phyloP scores from a whole-genome alignment of 2,329 filamentous ascomycete genomes.

The Trichoderma aggressivum region DNA sequence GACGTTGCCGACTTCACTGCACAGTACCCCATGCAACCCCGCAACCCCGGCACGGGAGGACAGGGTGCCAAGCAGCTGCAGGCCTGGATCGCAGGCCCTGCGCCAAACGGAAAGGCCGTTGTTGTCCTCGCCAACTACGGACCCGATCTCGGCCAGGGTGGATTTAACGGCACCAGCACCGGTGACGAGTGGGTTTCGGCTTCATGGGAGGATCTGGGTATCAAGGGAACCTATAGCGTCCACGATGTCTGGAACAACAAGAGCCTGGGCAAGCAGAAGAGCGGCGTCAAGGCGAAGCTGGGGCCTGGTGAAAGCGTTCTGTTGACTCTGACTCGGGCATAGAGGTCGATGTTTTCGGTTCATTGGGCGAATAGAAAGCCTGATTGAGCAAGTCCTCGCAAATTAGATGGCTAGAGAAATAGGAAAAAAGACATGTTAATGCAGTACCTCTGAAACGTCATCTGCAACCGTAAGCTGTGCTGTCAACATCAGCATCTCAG shows the following conservation, averaged over 20 bases:
- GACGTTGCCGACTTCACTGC: conserved; percentile 22
- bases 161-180: conserved; percentile 15
- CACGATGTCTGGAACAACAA: conserved; percentile 22
- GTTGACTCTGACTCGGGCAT: conserved; percentile 15
- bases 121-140: conserved; percentile 25
- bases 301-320: conserved; percentile 18
- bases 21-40: conserved; percentile 21
- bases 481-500: background rate
- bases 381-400: background rate
- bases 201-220: conserved; percentile 21
- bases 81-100: conserved; percentile 24
- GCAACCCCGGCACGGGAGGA: conserved; percentile 23
- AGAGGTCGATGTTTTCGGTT: background rate
- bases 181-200: conserved; percentile 18
- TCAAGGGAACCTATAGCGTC: conserved; percentile 15
- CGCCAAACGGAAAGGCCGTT: conserved; percentile 16
- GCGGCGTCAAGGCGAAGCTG: conserved; percentile 2
- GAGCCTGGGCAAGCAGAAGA: conserved; percentile 12
- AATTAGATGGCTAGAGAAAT: background rate
- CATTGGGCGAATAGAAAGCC: background rate
- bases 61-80: conserved; percentile 23
- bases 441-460: background rate
- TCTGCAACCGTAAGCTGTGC: background rate
- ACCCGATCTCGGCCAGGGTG: conserved; percentile 22
- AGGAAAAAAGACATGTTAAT: background rate